Percentiles rank a stretch among this genome's conserved stretches.
phyloP scores from a whole-genome alignment of 768 basidiomycete genomes.

The Sarcodon aspratus region DNA sequence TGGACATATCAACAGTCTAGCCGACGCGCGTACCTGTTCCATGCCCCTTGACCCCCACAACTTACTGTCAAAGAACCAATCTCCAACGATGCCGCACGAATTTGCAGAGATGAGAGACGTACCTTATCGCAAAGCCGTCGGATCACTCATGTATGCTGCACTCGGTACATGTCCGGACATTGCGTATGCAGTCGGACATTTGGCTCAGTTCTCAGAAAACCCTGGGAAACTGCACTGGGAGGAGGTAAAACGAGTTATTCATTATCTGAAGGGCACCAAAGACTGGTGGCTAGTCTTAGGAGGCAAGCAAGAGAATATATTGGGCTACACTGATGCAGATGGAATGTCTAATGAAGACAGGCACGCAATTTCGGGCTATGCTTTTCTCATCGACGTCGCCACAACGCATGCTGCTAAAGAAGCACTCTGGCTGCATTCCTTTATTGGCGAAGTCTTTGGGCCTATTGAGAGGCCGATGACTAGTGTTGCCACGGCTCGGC shows the following conservation, averaged over 20 bases:
- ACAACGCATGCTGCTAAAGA: slow-evolving; percentile 21
- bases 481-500: too few species aligned
- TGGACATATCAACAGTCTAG: too few species aligned
- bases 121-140: slow-evolving; percentile 5
- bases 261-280: slow-evolving; percentile 16
- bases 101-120: not conserved
- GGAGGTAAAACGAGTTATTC: slow-evolving; percentile 14
- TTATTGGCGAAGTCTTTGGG: slow-evolving; percentile 3
- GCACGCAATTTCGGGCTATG: slow-evolving; percentile 25
- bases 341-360: slow-evolving; percentile 9
- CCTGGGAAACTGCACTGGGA: slow-evolving; percentile 13
- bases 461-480: slow-evolving; percentile 7
- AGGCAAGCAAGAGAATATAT: too few species aligned
- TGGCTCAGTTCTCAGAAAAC: slow-evolving; percentile 13
- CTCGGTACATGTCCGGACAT: slow-evolving; percentile 24
- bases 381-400: slow-evolving; percentile 21
- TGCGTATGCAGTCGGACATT: slow-evolving; percentile 13
- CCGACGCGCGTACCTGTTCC: slow-evolving; percentile 13
- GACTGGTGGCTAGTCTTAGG: slow-evolving; percentile 6
- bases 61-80: not conserved
- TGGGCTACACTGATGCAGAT: slow-evolving; percentile 13
- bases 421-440: slow-evolving; percentile 6
- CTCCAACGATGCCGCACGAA: slow-evolving; percentile 3
- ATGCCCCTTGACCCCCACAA: slow-evolving; percentile 16
- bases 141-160: too few species aligned